These are phyloP conservation scores for Mortierella sp. DNA, from an alignment of 371 early-diverging fungal species.

Conservation along the genomic window DNA sequence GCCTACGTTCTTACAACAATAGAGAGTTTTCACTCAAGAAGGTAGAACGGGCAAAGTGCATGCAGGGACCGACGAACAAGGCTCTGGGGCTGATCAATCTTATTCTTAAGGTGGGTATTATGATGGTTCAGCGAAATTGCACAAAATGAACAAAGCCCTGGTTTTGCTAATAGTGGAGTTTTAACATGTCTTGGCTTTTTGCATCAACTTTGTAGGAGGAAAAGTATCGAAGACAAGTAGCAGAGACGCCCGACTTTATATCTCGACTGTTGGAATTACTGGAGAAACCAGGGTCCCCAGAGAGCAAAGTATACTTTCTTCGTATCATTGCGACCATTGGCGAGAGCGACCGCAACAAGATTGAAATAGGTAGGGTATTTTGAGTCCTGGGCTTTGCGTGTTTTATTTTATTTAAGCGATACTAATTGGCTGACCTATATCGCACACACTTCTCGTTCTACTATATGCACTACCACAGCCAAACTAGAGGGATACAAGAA, in stretches of 20 bases:
- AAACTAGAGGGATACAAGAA: conserved; percentile 59
- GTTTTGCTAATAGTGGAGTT: background rate
- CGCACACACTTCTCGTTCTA: background rate
- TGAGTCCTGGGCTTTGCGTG: background rate
- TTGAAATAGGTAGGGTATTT: conserved; percentile 54
- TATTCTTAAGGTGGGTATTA: conserved; percentile 50
- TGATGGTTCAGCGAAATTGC: background rate
- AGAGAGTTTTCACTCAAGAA: conserved; percentile 38
- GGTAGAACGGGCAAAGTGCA: conserved; percentile 33
- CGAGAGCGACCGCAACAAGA: conserved; percentile 61
- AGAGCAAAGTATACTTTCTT: conserved; percentile 50
- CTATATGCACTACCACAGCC: conserved; percentile 26
- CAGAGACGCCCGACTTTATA: conserved; percentile 54
- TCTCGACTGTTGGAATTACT: conserved; percentile 47
- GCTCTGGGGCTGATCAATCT: conserved; percentile 49
- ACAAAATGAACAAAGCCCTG: background rate
- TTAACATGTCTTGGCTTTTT: background rate
- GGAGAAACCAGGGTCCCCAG: conserved; percentile 48
- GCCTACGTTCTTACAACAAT: background rate
- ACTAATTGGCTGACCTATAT: conserved; percentile 12
- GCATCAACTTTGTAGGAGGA: conserved; percentile 45
- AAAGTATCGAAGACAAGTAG: conserved; percentile 53
- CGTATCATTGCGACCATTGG: conserved; percentile 59
- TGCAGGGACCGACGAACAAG: conserved; percentile 54
- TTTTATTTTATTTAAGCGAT: background rate